Conservation (phyloP, 2,329 filamentous ascomycete species). For the Ascocoryne sarcoides region DNA sequence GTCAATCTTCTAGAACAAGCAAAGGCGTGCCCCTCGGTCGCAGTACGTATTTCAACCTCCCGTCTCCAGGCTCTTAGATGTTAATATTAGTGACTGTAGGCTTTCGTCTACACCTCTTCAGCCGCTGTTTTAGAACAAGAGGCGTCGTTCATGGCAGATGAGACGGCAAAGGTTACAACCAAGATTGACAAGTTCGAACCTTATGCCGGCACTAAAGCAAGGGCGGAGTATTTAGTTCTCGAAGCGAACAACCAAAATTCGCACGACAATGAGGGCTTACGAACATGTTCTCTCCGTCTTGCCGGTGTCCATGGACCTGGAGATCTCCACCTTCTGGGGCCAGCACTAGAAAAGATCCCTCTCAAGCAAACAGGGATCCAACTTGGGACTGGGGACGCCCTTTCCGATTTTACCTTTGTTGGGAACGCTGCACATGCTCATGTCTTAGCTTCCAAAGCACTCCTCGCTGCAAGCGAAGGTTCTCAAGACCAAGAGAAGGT, state of each 20-base stretch:
- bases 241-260: slow-evolving; percentile 1
- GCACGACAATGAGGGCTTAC: background rate
- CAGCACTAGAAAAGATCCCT: background rate
- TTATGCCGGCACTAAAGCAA: slow-evolving; percentile 7
- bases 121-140: background rate
- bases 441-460: background rate
- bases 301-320: slow-evolving; percentile 4
- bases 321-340: slow-evolving; percentile 1
- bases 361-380: slow-evolving; percentile 2
- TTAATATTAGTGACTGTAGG: background rate
- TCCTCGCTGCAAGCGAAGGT: background rate
- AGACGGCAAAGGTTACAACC: background rate
- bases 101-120: slow-evolving; percentile 4
- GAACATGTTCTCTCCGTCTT: slow-evolving; percentile 4
- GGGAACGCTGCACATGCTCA: slow-evolving; percentile 8
- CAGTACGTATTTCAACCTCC: background rate
- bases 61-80: background rate
- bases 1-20: slow-evolving; percentile 1
- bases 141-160: background rate
- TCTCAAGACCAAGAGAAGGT: background rate
- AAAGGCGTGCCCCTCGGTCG: background rate
- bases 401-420: slow-evolving; percentile 3
- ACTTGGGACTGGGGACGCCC: slow-evolving; percentile 1
- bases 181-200: slow-evolving; percentile 5
- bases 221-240: slow-evolving; percentile 7